These are phyloP conservation scores for Ogataea polymorpha DNA, from an alignment of 805 yeast species.

Conservation along the genomic window DNA sequence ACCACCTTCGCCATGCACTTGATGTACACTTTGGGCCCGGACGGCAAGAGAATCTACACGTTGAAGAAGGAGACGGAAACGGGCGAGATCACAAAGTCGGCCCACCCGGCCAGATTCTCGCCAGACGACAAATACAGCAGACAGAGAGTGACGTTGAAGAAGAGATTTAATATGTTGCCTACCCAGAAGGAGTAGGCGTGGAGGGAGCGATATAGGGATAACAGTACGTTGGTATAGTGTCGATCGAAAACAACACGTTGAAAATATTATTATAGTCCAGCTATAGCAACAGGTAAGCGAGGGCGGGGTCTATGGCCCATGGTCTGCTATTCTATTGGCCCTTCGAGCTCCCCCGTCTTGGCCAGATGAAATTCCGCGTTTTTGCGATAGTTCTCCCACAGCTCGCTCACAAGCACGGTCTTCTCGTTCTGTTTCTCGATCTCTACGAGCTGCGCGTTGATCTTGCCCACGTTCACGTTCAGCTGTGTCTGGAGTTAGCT, in stretches of 20 bases:
- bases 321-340: conserved; percentile 16
- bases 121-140: conserved; percentile 99
- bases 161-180: conserved; percentile 86
- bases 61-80: conserved; percentile 72
- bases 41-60: conserved; percentile 95
- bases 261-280: too few species aligned
- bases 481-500: conserved; percentile 50
- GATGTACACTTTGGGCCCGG: conserved; percentile 94
- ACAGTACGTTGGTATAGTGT: neutral
- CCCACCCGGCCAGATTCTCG: conserved; percentile 99
- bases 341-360: conserved; percentile 58
- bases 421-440: conserved; percentile 67
- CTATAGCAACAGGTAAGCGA: too few species aligned
- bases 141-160: conserved; percentile 97
- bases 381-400: conserved; percentile 75
- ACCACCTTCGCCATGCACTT: conserved; percentile 69
- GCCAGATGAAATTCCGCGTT: conserved; percentile 69
- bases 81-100: conserved; percentile 97
- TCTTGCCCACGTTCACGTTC: conserved; percentile 63
- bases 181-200: conserved; percentile 50
- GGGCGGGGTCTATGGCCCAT: too few species aligned
- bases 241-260: neutral
- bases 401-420: conserved; percentile 65
- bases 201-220: too few species aligned
- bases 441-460: conserved; percentile 59